These are phyloP conservation scores for Leishmania turanica DNA, from an alignment of 208 protist genomes.

Conservation along the genomic window DNA sequence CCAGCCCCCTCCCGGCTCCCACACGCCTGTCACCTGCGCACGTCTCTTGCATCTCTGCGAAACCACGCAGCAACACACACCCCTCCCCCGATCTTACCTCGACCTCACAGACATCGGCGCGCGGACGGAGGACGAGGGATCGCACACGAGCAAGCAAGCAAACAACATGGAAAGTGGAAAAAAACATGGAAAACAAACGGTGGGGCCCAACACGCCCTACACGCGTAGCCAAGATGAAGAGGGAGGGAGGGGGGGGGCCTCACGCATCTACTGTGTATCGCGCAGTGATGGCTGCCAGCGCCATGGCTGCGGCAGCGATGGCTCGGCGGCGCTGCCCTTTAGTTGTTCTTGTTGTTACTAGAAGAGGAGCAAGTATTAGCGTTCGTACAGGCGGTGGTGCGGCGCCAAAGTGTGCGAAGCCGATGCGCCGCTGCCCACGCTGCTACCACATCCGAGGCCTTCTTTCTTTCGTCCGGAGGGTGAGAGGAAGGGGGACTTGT, in stretches of 20 bases:
- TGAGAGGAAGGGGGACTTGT: not conserved
- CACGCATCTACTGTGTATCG: no score
- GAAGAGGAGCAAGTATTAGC: no score
- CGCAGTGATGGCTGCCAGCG: not conserved
- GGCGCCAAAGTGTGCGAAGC: not conserved
- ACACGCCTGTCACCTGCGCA: not conserved
- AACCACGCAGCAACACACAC: not conserved
- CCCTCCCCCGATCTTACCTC: not conserved
- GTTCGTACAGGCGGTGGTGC: not conserved
- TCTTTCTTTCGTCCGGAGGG: not conserved
- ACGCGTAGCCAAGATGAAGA: not conserved
- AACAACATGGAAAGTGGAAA: slow-evolving; percentile 1
- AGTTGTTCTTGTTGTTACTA: not conserved
- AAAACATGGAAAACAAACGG: not conserved
- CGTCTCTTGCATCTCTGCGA: not conserved
- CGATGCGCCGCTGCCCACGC: not conserved
- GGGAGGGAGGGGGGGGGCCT: not conserved
- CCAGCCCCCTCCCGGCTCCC: not conserved
- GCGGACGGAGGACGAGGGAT: no score
- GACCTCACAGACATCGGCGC: not conserved
- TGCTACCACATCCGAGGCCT: not conserved
- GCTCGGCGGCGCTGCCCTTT: not conserved
- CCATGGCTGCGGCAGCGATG: not conserved
- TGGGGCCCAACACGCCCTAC: not conserved
- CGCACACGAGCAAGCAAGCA: no score